Evolutionary conservation across 345 rosid species (phyloP).

Genomic region (Mallotus nudiflorus): DNA sequence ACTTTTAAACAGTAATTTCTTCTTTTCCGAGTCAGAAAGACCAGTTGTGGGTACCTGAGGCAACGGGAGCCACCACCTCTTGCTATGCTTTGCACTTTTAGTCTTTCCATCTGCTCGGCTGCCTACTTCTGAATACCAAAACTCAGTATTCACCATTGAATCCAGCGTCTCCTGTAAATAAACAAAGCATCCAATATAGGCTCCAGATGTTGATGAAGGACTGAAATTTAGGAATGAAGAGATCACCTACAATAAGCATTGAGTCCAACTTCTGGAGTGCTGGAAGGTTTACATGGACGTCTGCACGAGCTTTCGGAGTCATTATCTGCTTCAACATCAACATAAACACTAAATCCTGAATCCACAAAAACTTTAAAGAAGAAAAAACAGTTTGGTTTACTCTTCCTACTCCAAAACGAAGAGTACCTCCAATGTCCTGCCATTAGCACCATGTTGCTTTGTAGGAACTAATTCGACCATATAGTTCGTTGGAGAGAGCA

Average conservation of each 20-base stretch:
- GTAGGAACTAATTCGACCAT: constrained; percentile 98
- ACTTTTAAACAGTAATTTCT: constrained; percentile 55
- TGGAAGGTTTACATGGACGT: constrained; percentile 91
- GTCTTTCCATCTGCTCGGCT: constrained; percentile 78
- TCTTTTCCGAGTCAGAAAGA: constrained; percentile 66
- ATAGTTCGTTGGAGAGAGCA: constrained; percentile 87
- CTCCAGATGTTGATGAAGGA: not conserved
- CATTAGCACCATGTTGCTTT: constrained; percentile 81
- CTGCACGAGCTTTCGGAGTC: constrained; percentile 92
- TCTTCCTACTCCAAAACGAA: constrained; percentile 5
- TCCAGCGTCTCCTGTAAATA: constrained; percentile 69
- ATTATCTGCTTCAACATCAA: constrained; percentile 63
- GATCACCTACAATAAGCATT: constrained; percentile 75
- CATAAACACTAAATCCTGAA: constrained; percentile 26
- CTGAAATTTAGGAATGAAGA: constrained; percentile 19
- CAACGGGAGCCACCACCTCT: constrained; percentile 96
- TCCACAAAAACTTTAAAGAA: constrained; percentile 3
- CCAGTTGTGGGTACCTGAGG: constrained; percentile 85
- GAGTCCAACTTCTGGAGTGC: constrained; percentile 92
- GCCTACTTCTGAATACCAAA: constrained; percentile 87
- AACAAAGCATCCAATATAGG: constrained; percentile 11
- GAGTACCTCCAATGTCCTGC: constrained; percentile 73
- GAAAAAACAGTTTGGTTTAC: not conserved
- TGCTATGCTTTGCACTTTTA: constrained; percentile 65
- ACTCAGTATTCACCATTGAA: constrained; percentile 82